Percentiles rank a stretch among this genome's conserved stretches.
These are phyloP conservation scores for Penicillium sp. DNA, from an alignment of 2,329 filamentous ascomycete species.

Conservation along the genomic window DNA sequence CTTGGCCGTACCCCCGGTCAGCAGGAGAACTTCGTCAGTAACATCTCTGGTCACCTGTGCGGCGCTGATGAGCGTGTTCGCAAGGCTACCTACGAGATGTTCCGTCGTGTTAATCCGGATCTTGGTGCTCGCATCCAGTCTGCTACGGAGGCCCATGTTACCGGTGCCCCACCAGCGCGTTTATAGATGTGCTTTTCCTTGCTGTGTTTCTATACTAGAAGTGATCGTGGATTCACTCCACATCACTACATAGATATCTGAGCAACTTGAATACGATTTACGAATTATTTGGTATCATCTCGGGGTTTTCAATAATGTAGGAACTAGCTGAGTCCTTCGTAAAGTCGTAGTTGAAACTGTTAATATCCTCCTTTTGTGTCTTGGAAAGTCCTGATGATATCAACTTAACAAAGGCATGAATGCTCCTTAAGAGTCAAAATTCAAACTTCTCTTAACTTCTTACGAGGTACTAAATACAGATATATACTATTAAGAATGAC, in stretches of 20 bases:
- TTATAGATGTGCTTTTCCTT: conserved; percentile 21
- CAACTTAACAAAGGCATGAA: neutral
- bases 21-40: conserved; percentile 61
- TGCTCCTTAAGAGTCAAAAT: too few species aligned
- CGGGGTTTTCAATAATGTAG: neutral
- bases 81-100: conserved; percentile 61
- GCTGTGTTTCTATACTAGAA: neutral
- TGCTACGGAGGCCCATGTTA: conserved; percentile 48
- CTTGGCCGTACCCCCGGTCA: conserved; percentile 51
- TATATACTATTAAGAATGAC: too few species aligned
- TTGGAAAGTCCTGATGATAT: too few species aligned
- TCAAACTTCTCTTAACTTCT: too few species aligned
- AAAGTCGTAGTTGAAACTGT: neutral
- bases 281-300: neutral
- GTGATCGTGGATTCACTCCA: neutral
- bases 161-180: conserved; percentile 24
- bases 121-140: conserved; percentile 54
- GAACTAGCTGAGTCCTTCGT: neutral
- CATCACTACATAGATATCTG: neutral
- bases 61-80: conserved; percentile 56
- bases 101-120: conserved; percentile 53
- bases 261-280: neutral
- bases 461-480: too few species aligned
- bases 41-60: conserved; percentile 57
- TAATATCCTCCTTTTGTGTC: neutral